A percentile compares a stretch with the other conserved stretches of the same genome.
These are phyloP conservation scores for Solanum pennellii DNA, from an alignment of 257 asterid species.

Conservation along the genomic window DNA sequence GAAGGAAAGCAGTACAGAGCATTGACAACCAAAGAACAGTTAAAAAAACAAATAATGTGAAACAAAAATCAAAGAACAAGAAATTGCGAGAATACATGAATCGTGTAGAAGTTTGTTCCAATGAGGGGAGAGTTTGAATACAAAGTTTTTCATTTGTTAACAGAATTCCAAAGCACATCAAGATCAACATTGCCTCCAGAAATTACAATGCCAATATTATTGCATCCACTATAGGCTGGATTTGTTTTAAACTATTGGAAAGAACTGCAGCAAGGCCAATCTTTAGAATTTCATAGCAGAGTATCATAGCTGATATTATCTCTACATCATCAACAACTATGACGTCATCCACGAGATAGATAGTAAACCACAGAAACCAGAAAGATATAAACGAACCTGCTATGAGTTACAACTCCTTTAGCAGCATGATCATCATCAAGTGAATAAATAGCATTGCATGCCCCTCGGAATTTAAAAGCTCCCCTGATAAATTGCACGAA, in stretches of 20 bases:
- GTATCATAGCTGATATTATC: conserved; percentile 62
- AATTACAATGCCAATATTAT: conserved; percentile 52
- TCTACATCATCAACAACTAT: conserved; percentile 65
- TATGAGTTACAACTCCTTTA: conserved; percentile 82
- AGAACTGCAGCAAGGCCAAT: conserved; percentile 86
- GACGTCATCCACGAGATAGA: conserved; percentile 53
- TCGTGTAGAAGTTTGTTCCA: background rate
- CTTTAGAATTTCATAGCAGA: conserved; percentile 77
- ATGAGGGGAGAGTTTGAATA: background rate
- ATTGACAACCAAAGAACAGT: background rate
- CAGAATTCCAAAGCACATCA: conserved; percentile 61
- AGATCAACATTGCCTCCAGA: conserved; percentile 96
- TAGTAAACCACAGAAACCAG: background rate
- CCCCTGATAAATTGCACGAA: conserved; percentile 35
- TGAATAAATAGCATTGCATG: conserved; percentile 86
- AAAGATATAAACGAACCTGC: conserved; percentile 43
- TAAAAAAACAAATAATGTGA: background rate
- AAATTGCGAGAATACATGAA: background rate
- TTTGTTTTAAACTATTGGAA: conserved; percentile 43
- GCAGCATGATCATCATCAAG: conserved; percentile 67
- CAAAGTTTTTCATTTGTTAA: conserved; percentile 14
- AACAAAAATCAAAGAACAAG: background rate
- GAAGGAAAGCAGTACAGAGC: background rate
- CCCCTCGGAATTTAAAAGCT: conserved; percentile 89
- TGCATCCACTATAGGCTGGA: conserved; percentile 40